phyloP scores from a whole-genome alignment of 73 alveolate species.

The Stentor roeselii region DNA sequence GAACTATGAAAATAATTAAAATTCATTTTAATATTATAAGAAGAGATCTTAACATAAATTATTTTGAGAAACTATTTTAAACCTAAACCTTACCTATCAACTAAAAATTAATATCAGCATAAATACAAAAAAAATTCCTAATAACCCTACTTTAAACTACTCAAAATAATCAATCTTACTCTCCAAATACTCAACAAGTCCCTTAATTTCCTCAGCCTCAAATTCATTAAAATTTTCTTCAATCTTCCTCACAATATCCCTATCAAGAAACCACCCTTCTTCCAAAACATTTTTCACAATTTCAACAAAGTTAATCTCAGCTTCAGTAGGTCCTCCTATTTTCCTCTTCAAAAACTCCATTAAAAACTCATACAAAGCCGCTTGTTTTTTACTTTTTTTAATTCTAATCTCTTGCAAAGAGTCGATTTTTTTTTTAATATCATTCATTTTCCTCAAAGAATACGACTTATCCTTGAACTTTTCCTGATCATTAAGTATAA shows the following conservation, averaged over 20 bases:
- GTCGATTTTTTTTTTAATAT: background rate
- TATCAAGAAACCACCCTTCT: background rate
- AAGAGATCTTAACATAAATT: too few relatives aligned
- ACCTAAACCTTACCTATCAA: too few relatives aligned
- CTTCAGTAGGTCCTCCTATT: background rate
- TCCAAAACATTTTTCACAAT: background rate
- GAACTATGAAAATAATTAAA: too few relatives aligned
- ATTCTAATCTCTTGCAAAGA: background rate
- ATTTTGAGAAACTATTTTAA: too few relatives aligned
- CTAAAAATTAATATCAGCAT: too few relatives aligned
- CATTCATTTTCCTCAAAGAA: background rate
- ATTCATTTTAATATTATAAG: too few relatives aligned
- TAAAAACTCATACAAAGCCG: background rate
- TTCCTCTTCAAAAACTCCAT: background rate
- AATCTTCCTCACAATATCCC: background rate
- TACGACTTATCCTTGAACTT: background rate
- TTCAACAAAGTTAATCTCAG: background rate
- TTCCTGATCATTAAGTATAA: constrained; percentile 13
- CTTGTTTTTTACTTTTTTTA: background rate
- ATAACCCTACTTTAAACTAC: too few relatives aligned
- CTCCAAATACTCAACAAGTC: background rate
- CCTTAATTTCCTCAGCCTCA: background rate
- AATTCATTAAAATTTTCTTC: background rate
- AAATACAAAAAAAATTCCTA: too few relatives aligned
- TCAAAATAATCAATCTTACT: background rate